phyloP scores from a whole-genome alignment of 2,329 filamentous ascomycete species.

The Colletotrichum filicis region DNA sequence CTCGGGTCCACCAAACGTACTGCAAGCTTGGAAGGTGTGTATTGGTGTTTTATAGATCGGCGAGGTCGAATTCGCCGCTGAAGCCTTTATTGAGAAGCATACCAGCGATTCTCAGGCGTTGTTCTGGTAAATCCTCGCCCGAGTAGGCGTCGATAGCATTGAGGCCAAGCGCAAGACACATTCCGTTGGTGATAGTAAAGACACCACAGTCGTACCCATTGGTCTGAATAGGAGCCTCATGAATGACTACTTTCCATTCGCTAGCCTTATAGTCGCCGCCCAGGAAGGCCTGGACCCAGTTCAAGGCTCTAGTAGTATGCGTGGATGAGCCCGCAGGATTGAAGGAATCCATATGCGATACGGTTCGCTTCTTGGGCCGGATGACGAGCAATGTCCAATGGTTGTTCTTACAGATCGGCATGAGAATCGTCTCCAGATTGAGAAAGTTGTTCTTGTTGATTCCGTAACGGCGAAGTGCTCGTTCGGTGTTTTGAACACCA shows the following conservation, averaged over 20 bases:
- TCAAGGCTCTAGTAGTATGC: constrained; percentile 55
- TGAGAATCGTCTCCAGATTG: constrained; percentile 72
- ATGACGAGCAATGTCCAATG: constrained; percentile 82
- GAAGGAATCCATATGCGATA: constrained; percentile 79
- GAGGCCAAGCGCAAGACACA: constrained; percentile 68
- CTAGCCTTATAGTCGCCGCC: constrained; percentile 60
- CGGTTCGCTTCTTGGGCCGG: constrained; percentile 66
- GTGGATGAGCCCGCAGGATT: constrained; percentile 50
- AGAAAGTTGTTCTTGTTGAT: constrained; percentile 71
- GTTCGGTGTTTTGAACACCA: constrained; percentile 59
- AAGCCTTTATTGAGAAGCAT: constrained; percentile 77
- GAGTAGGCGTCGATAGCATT: constrained; percentile 61
- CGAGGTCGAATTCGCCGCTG: constrained; percentile 66
- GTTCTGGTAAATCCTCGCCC: constrained; percentile 65
- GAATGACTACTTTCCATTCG: constrained; percentile 70
- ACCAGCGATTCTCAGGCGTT: constrained; percentile 71
- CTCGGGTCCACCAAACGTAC: not conserved
- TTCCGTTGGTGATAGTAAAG: constrained; percentile 78
- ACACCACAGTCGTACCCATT: constrained; percentile 84
- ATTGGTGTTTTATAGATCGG: constrained; percentile 43
- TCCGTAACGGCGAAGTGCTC: constrained; percentile 67
- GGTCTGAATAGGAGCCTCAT: constrained; percentile 65
- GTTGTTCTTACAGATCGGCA: constrained; percentile 72
- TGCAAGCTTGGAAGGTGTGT: not conserved
- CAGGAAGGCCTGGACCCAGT: constrained; percentile 70